Base-by-base conservation (phyloP, 495 filamentous ascomycete species). In the Cairneyella variabilis region DNA sequence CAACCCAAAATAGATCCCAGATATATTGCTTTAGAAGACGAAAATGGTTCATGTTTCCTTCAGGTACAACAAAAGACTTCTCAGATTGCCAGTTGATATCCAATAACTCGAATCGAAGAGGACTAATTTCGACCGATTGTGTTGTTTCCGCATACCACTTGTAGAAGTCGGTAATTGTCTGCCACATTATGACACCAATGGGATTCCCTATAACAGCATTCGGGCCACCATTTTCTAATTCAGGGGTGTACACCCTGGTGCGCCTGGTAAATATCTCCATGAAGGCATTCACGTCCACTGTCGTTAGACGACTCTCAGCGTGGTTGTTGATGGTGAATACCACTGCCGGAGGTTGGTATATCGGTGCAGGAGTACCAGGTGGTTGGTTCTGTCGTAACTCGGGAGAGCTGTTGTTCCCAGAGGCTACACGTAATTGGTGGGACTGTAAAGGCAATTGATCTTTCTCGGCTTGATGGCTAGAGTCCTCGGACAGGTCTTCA, bases 1-100 rank as follows among this genome's bases (percentile, higher is more conserved):
- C 23, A n/a, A 39, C 41, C 51, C 52, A 55, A 20, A 39, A 55
- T 10, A 48, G 28, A 42, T 55, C 52, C 52, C 52, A 55, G 10
- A 55, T 40, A 17, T 47, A 48, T 16, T 55, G 52, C 32, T 55
- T 55, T n/a, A 55, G 36, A 1, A 21, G 25, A 5, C 44, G 34
- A 21, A 55, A 55, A 18, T 43, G 28, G 18, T 48, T 17, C 8
- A 22, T 2, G 23, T 48, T 25, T 6, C 26, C 32, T 5, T 20
- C 6, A 10, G 42, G 44, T 17, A 55, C 32, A 2, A 40, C 36
- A 11, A 28, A 48, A 1, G 32, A 32, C 20, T 55, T 47, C 22
- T 55, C 17, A 4, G 14, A 9, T 41, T 48, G 42, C 44, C 42
- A 48, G 11, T 43, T 8, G 14, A 41, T 28, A 43, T 55, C 42